Base-by-base conservation (phyloP, 768 basidiomycete genomes). In the Suillus subalutaceus region DNA sequence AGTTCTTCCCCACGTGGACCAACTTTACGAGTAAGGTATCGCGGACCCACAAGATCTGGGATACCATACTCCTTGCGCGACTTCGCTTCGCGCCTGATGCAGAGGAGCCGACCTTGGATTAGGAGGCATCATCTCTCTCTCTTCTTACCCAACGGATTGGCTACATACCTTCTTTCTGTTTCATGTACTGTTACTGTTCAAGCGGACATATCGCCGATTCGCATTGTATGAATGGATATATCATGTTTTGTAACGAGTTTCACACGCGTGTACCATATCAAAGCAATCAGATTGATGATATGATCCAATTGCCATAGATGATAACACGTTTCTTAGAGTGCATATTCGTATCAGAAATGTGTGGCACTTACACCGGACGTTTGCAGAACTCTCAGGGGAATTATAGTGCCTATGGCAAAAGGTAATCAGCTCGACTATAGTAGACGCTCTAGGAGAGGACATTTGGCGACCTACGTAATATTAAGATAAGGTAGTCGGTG, bases 81-180 rank as follows among this genome's bases (percentile, higher is more conserved):
- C 75, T 93, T 63, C 80, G 89, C 38, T 92, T 92, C 78, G 88
- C 86, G 68, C 83, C 86, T 2, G 90, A 91, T 68, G 77, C 77
- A 40, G 66, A 79, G 9, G 86, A 86, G 55, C 88, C 90, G 1
- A 91, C 87, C 18, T 80, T 82, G 43, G 2, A 37, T 20, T 56
- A 56, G 35, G 10, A 55, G 12, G 35, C 35, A 37, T 37, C 20
- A 4, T 56, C 10, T n/a, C 32, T 56, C 55, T 12, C 23, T 37
- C 30, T 56, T 18, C 30, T 56, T 37, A 35, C 13, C 12, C 35
- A 56, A 56, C 20, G 12, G 3, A 20, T 20, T 37, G 20, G 52
- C 30, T 53, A 18, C 30, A 32, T 55, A 18, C 32, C 9, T 35
- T 56, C 6, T 20, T 35, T 20, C 55, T n/a, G 32, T 56, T 56